Evolutionary conservation across 2,329 filamentous ascomycete genomes (phyloP), one percentile per base, ranked within the genome.

Genomic region (Erysiphe neolycopersici): DNA sequence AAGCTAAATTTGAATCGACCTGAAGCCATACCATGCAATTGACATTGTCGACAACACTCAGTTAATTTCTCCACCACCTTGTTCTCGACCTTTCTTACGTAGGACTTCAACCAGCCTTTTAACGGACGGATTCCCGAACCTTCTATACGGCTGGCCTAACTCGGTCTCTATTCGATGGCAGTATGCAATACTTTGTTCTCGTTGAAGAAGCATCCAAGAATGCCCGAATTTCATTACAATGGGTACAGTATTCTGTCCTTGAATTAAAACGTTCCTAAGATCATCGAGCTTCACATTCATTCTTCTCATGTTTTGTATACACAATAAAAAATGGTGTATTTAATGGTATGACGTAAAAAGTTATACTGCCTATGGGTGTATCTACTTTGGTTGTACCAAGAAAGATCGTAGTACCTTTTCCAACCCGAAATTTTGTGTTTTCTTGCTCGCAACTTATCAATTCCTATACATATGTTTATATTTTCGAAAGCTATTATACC

Each of bases 1-100:
- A 43, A 18, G 14, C 14, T 43, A 14, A 43, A 43, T 35, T 43
- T 43, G 18, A 43, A 43, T 43, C 18, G 26, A 13, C 38, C 38
- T 11, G 38, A 17, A 39, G 38, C 38, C 22, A 19, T 39, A 19
- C 17, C 38, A 22, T 39, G 38, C 18, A 39, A 17, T 40, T 40
- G 22, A 40, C 10, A 40, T 29, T 40, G 38, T 8, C n/a, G 38
- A 26, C 17, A 40, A 40, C 2, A 16, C 22, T 40, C 11, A 10
- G 38, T 40, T 29, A 40, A 18, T 40, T 40, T 17, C 17, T 40
- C 38, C 19, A 40, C 38, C n/a, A 40, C 10, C 13, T 22, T 40
- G 18, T 40, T 22, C n/a, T 40, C 38, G 19, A 11, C 17, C 38
- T 29, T 4, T 17, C n/a, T 16, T 22, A 10, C 19, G 12, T 40